phyloP scores from a whole-genome alignment of 257 asterid genomes.

The Lavandula angustifolia region DNA sequence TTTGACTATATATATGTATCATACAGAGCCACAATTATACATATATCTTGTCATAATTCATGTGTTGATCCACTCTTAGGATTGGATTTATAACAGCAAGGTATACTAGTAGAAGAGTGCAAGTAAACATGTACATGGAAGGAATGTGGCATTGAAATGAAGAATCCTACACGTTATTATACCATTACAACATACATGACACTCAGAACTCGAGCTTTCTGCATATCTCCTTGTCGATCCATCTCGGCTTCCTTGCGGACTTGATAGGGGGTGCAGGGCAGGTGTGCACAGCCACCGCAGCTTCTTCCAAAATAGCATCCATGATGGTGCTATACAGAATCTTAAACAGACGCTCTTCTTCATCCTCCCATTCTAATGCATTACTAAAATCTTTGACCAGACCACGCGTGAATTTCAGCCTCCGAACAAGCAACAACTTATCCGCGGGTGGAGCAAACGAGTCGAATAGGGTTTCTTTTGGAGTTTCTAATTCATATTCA shows the following conservation, averaged over 20 bases:
- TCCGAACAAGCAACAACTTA: constrained; percentile 31
- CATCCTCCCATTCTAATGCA: background rate
- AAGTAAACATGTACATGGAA: background rate
- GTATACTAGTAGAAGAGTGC: no score
- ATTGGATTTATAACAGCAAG: no score
- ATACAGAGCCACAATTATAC: no score
- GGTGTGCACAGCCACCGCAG: constrained; percentile 43
- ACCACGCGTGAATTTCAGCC: no score
- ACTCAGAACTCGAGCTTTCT: constrained; percentile 56
- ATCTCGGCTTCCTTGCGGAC: constrained; percentile 31
- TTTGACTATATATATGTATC: no score
- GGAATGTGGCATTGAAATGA: constrained; percentile 10
- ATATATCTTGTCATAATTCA: no score
- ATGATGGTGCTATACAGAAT: constrained; percentile 39
- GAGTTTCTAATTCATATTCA: constrained; percentile 33
- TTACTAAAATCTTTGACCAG: no score
- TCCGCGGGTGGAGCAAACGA: constrained; percentile 60
- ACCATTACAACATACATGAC: background rate
- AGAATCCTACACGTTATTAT: constrained; percentile 20
- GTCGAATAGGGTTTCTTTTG: constrained; percentile 42
- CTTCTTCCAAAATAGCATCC: constrained; percentile 40
- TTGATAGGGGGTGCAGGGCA: constrained; percentile 63
- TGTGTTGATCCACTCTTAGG: no score
- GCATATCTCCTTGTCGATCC: constrained; percentile 48
- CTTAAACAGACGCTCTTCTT: constrained; percentile 43